A percentile compares a stretch with the other conserved stretches of the same genome.
Evolutionary conservation across 2,329 filamentous ascomycete genomes (phyloP).

Genomic region (Exophiala viscosa): DNA sequence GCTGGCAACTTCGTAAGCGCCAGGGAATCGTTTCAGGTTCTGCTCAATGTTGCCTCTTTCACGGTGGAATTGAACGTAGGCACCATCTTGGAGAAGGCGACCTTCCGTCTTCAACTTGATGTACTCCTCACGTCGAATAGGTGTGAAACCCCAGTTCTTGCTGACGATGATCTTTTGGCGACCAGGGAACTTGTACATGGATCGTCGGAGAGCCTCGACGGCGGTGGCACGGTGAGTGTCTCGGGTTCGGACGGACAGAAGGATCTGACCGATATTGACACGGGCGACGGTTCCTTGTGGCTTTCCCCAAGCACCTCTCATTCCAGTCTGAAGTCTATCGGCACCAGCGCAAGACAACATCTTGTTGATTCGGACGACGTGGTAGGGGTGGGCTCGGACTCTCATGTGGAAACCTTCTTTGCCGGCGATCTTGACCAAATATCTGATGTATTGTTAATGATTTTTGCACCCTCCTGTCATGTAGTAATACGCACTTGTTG

Average conservation of each 20-base stretch:
- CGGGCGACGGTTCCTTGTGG: conserved; percentile 97
- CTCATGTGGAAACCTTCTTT: conserved; percentile 70
- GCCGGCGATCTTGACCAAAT: conserved; percentile 65
- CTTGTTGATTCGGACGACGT: conserved; percentile 99
- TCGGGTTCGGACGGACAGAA: conserved; percentile 95
- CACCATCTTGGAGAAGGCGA: conserved; percentile 93
- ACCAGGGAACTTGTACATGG: conserved; percentile 99
- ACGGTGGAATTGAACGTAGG: conserved; percentile 98
- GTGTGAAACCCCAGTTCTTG: conserved; percentile 99
- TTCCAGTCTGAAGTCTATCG: conserved; percentile 99
- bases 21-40: conserved; percentile 94
- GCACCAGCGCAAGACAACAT: conserved; percentile 99
- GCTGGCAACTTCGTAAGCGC: conserved; percentile 60
- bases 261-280: conserved; percentile 99
- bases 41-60: conserved; percentile 81
- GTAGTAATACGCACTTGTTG: conserved; percentile 72
- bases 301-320: conserved; percentile 99
- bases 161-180: conserved; percentile 99
- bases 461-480: conserved; percentile 3
- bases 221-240: conserved; percentile 87
- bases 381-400: conserved; percentile 92
- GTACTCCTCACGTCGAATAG: conserved; percentile 96
- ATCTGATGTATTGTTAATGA: conserved; percentile 39
- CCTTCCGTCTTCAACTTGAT: conserved; percentile 90
- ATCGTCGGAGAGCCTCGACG: conserved; percentile 97